Base-by-base conservation (phyloP, 805 yeast species). In the Pichia thaimueangensis region DNA sequence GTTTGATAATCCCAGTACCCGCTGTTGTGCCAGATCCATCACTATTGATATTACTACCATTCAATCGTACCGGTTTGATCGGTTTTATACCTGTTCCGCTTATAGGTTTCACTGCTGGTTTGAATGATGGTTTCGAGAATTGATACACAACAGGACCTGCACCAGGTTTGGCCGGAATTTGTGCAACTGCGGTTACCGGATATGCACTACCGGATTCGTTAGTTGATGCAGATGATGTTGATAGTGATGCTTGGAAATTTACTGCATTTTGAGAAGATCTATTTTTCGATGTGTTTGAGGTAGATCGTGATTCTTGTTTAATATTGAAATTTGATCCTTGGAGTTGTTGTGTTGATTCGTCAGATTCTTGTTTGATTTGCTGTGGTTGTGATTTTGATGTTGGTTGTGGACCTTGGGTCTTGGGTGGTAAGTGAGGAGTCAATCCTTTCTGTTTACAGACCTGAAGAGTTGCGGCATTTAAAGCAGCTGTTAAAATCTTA, bases 401-500 rank as follows among this genome's bases (percentile, higher is more conserved):
- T n/a, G n/a, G n/a, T n/a, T n/a, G n/a, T 27, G 32, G 62, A 25
- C 35, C 61, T 37, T 44, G 67, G 35, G 34, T 56, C 29, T 48
- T 46, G 2, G 54, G 46, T 4, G 52, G 54, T 25, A 47, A 33
- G 34, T 51, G 46, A 10, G 49, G 49, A 36, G 71, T 69, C 10
- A 71, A 48, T 7, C 64, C 69, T 48, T 73, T 69, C 36, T 78
- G 78, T 54, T 74, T 74, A 1, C 81, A 76, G 2, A 76, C 74
- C 51, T 76, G 76, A 20, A 67, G 66, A 1, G 89, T 82, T 0
- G 89, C 85, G 36, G 86, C 86, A 52, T 85, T 82, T 54, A 85
- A 75, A 1, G 93, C 93, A 31, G 85, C 84, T 6, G 85, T 86
- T 49, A 85, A 67, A 47, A 85, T 84, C 57, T 80, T 78, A 40